phyloP scores from a whole-genome alignment of 179 eudicot species.

The Dionaea muscipula region DNA sequence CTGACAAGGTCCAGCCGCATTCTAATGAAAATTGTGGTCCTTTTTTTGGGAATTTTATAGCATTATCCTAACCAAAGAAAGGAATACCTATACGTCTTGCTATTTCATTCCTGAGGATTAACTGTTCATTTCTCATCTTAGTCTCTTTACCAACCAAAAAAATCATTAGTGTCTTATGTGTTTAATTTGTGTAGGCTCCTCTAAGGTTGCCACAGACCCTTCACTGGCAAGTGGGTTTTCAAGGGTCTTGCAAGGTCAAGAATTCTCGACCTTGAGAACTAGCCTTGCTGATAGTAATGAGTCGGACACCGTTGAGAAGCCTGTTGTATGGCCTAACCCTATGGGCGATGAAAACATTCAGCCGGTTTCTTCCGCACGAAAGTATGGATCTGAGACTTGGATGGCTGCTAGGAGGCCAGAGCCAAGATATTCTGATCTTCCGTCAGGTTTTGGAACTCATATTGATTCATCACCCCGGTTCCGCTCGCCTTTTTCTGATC shows the following conservation, averaged over 20 bases:
- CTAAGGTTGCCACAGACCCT: constrained; percentile 48
- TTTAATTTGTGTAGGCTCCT: constrained; percentile 29
- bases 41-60: too few species aligned
- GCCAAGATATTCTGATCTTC: constrained; percentile 55
- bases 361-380: constrained; percentile 30
- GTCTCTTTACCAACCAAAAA: too few species aligned
- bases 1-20: too few species aligned
- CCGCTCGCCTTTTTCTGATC: constrained; percentile 27
- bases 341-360: constrained; percentile 48
- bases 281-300: constrained; percentile 60
- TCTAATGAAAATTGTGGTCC: too few species aligned
- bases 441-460: constrained; percentile 59
- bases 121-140: too few species aligned
- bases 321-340: constrained; percentile 35
- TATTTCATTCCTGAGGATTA: too few species aligned
- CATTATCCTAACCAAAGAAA: too few species aligned
- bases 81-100: too few species aligned
- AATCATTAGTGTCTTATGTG: neutral
- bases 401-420: constrained; percentile 36
- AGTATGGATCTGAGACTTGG: constrained; percentile 46
- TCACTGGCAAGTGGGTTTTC: constrained; percentile 45
- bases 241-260: constrained; percentile 95
- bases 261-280: constrained; percentile 48
- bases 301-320: constrained; percentile 52
- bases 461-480: constrained; percentile 35